A percentile compares a stretch with the other conserved stretches of the same genome.
phyloP scores from a whole-genome alignment of 495 filamentous ascomycete species.

The Talaromyces wortmannii region DNA sequence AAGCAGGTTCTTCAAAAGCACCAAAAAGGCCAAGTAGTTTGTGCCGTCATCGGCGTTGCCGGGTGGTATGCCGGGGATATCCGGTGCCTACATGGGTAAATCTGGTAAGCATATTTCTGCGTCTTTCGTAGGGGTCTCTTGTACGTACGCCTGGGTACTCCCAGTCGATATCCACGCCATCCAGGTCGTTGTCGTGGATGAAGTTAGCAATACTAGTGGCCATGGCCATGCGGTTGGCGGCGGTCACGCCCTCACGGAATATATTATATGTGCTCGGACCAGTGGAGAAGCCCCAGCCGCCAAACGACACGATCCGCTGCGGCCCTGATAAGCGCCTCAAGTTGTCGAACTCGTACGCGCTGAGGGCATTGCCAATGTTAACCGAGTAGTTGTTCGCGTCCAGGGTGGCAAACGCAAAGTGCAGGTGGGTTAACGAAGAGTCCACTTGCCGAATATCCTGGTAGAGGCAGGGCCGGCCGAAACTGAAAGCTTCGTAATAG shows the following conservation, averaged over 20 bases:
- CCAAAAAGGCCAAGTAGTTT: slow-evolving; percentile 23
- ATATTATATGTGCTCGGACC: slow-evolving; percentile 22
- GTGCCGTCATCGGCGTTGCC: slow-evolving; percentile 15
- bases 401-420: slow-evolving; percentile 8
- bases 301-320: slow-evolving; percentile 36
- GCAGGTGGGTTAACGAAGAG: slow-evolving; percentile 10
- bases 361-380: neutral
- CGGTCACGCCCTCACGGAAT: slow-evolving; percentile 26
- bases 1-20: neutral
- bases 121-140: neutral
- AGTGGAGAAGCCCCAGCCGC: slow-evolving; percentile 41
- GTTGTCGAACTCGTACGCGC: slow-evolving; percentile 8
- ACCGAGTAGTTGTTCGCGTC: neutral
- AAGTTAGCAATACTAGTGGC: slow-evolving; percentile 26
- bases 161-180: slow-evolving; percentile 37
- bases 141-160: slow-evolving; percentile 24
- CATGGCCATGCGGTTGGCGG: slow-evolving; percentile 27
- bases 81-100: slow-evolving; percentile 10
- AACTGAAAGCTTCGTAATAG: slow-evolving; percentile 11
- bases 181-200: slow-evolving; percentile 20
- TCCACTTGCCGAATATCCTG: slow-evolving; percentile 9
- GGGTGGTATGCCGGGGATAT: slow-evolving; percentile 29
- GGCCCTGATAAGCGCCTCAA: slow-evolving; percentile 11
- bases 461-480: slow-evolving; percentile 10
- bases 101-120: neutral